Evolutionary conservation across 2,329 filamentous ascomycete species (phyloP).

Genomic region (Sarocladium kiliense): DNA sequence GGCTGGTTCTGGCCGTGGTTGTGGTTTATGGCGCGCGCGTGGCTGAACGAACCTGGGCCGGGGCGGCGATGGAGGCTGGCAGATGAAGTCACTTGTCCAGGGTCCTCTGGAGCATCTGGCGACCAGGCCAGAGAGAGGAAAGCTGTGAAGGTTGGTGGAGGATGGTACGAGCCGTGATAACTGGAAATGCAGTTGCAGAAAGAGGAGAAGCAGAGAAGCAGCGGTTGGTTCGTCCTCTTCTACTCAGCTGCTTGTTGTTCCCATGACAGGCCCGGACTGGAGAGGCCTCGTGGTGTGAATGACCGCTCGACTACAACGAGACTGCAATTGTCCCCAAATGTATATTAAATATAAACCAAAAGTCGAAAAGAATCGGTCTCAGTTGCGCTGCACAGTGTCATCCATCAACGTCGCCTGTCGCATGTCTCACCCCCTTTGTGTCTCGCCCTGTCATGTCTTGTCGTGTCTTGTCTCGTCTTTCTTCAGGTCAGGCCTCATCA

Average conservation of each 20-base stretch:
- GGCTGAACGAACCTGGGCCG: not conserved
- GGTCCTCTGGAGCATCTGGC: not conserved
- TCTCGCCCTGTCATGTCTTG: not conserved
- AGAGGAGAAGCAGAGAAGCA: too few species aligned
- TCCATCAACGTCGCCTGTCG: not conserved
- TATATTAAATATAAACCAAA: too few species aligned
- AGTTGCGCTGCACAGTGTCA: not conserved
- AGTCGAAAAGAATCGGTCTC: too few species aligned
- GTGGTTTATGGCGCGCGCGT: not conserved
- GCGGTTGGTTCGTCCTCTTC: too few species aligned
- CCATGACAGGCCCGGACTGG: not conserved
- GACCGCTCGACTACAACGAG: not conserved
- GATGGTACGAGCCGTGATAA: too few species aligned
- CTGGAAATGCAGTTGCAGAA: too few species aligned
- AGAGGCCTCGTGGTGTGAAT: not conserved
- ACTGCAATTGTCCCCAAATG: too few species aligned
- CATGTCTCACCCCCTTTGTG: not conserved
- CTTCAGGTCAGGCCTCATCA: not conserved
- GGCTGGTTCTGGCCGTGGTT: not conserved
- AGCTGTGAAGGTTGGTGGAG: not conserved
- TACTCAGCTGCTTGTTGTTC: too few species aligned
- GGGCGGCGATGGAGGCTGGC: not conserved
- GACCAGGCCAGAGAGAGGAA: not conserved
- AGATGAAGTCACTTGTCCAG: not conserved
- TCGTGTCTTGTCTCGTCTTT: conserved; percentile 2